These are phyloP conservation scores for Monocercomonoides exilis DNA, from an alignment of 78 protist species.

Conservation along the genomic window DNA sequence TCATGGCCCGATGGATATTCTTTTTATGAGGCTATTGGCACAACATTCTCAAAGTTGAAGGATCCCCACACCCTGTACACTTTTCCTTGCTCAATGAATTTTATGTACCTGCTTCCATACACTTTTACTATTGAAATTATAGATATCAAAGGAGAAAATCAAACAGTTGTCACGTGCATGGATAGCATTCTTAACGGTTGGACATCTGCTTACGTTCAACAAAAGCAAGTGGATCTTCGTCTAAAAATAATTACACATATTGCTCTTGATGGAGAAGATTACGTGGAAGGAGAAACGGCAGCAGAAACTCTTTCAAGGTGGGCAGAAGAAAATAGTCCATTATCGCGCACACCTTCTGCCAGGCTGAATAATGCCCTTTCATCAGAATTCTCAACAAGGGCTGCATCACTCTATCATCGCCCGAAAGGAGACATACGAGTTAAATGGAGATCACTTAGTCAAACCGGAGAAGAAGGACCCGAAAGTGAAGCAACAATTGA, in stretches of 20 bases:
- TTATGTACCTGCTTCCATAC: background rate
- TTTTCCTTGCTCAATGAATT: background rate
- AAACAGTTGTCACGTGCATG: background rate
- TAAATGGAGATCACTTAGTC: too few relatives aligned
- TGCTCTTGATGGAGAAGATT: background rate
- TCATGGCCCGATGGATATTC: too few relatives aligned
- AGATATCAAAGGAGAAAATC: background rate
- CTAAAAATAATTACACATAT: background rate
- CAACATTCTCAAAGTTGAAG: background rate
- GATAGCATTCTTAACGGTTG: background rate
- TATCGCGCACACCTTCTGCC: background rate
- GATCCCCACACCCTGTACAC: background rate
- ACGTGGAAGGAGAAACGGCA: background rate
- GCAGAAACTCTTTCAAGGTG: background rate
- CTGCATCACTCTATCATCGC: background rate
- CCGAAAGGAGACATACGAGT: background rate
- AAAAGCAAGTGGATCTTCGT: background rate
- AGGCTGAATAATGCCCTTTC: background rate
- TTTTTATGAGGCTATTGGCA: background rate
- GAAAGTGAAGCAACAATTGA: too few relatives aligned
- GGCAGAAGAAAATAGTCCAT: background rate
- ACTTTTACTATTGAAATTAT: background rate
- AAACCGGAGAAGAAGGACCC: too few relatives aligned
- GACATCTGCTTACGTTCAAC: background rate
- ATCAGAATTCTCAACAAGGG: background rate